Evolutionary conservation across 192 early-diverging fungal genomes (phyloP).

Genomic region (Linnemannia hyalina): DNA sequence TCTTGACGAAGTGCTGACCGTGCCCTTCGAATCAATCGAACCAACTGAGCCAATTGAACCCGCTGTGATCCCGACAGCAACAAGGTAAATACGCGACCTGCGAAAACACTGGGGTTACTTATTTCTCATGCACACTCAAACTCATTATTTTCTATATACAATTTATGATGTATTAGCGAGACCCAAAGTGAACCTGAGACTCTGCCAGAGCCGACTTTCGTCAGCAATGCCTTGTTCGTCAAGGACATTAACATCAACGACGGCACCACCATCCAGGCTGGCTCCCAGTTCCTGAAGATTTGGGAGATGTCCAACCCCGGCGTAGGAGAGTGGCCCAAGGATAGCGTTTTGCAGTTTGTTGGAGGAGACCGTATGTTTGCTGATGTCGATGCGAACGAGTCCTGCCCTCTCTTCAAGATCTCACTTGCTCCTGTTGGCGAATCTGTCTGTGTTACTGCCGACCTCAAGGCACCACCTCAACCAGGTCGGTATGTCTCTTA

Average conservation of each 20-base stretch:
- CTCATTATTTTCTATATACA: background rate
- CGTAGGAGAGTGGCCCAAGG: slow-evolving; percentile 69
- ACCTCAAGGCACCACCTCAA: slow-evolving; percentile 70
- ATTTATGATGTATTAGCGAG: background rate
- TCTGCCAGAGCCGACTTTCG: background rate
- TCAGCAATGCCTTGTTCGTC: slow-evolving; percentile 62
- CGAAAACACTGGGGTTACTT: background rate
- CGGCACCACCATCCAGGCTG: slow-evolving; percentile 65
- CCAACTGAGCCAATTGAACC: background rate
- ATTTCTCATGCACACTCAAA: background rate
- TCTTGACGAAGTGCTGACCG: background rate
- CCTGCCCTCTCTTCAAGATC: slow-evolving; percentile 51
- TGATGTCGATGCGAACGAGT: slow-evolving; percentile 49
- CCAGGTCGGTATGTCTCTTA: slow-evolving; percentile 72
- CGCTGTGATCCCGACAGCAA: background rate
- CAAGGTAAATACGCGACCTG: background rate
- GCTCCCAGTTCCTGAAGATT: slow-evolving; percentile 75
- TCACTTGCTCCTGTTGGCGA: slow-evolving; percentile 65
- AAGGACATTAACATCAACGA: slow-evolving; percentile 79
- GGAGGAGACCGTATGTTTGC: slow-evolving; percentile 67
- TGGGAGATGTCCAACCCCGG: slow-evolving; percentile 79
- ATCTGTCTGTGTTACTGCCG: slow-evolving; percentile 69
- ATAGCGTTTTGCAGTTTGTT: slow-evolving; percentile 66
- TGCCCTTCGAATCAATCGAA: background rate
- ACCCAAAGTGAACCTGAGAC: background rate